A percentile compares a stretch with the other conserved stretches of the same genome.
These are phyloP conservation scores for Fusarium sp. DNA, from an alignment of 2,329 filamentous ascomycete species.

Conservation along the genomic window DNA sequence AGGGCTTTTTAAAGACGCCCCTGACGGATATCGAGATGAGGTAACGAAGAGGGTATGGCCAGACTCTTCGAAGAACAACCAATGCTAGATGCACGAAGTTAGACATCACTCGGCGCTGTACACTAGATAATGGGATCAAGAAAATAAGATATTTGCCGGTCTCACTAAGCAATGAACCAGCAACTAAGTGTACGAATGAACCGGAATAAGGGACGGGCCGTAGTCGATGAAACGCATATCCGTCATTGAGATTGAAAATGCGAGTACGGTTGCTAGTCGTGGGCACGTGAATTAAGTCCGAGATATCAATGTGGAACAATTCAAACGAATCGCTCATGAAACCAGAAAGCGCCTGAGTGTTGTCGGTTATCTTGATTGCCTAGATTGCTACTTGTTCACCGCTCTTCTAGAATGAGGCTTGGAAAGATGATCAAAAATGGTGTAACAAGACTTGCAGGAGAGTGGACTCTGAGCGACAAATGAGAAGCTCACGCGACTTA, in stretches of 20 bases:
- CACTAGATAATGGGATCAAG: conserved; percentile 49
- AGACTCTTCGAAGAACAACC: conserved; percentile 22
- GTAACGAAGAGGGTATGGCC: conserved; percentile 19
- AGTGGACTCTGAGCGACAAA: conserved; percentile 28
- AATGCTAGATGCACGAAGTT: conserved; percentile 33
- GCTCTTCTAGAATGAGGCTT: conserved; percentile 41
- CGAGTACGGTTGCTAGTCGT: not conserved
- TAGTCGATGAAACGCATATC: not conserved
- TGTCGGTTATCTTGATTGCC: conserved; percentile 14
- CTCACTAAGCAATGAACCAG: conserved; percentile 20
- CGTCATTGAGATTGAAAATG: not conserved
- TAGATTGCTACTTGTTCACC: conserved; percentile 22
- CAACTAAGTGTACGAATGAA: conserved; percentile 24
- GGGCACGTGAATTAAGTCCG: not conserved
- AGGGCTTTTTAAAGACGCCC: conserved; percentile 10
- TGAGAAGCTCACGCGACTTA: conserved; percentile 19
- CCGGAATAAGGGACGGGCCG: conserved; percentile 14
- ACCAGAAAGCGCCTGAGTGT: conserved; percentile 10
- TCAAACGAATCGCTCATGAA: conserved; percentile 9
- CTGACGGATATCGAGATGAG: conserved; percentile 17
- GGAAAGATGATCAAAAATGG: conserved; percentile 7
- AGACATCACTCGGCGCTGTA: conserved; percentile 47
- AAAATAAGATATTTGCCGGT: conserved; percentile 39
- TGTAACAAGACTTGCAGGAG: conserved; percentile 24
- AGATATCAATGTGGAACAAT: conserved; percentile 12